These are phyloP conservation scores for Ceratocystis lukuohia DNA, from an alignment of 2,329 filamentous ascomycete species.

Conservation along the genomic window DNA sequence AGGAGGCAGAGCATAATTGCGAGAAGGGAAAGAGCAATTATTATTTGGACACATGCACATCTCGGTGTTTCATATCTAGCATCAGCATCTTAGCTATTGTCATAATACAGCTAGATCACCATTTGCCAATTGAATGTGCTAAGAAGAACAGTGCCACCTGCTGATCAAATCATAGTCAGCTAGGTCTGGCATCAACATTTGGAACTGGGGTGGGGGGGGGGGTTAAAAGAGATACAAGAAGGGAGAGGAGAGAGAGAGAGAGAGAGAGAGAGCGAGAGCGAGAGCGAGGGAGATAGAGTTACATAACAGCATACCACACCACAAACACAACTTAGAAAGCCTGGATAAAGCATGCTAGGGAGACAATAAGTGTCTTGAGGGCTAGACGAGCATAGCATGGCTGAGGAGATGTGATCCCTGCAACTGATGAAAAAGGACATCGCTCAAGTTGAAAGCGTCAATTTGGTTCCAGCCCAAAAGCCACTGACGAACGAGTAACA, in stretches of 20 bases:
- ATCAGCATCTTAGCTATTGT: not conserved
- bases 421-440: not conserved
- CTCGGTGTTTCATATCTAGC: not conserved
- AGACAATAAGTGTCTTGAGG: not conserved
- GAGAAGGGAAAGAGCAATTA: not conserved
- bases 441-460: not conserved
- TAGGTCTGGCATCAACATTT: not conserved
- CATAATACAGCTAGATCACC: not conserved
- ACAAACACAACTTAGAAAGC: not conserved
- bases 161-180: not conserved
- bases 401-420: not conserved
- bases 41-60: not conserved
- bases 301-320: not conserved
- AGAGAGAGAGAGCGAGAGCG: not conserved
- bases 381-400: not conserved
- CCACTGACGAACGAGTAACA: not conserved
- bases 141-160: not conserved
- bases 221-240: not conserved
- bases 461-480: conserved; percentile 1
- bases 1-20: too few species aligned
- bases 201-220: not conserved
- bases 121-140: not conserved
- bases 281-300: not conserved
- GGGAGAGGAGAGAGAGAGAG: not conserved
- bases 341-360: not conserved